Conservation (phyloP, 805 yeast genomes). For the Yamadazyma nakazawae region DNA sequence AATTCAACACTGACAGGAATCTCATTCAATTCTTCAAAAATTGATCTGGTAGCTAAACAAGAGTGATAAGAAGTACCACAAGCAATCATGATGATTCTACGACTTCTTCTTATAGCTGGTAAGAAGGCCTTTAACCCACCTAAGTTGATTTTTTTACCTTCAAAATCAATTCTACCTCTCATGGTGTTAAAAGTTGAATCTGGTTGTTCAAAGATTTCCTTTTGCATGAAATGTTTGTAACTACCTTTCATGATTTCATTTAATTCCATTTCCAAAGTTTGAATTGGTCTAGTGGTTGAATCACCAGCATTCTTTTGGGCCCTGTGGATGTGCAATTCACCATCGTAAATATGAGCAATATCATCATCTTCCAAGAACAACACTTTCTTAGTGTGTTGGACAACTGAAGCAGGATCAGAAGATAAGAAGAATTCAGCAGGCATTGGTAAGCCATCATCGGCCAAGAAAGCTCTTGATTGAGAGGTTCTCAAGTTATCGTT, state of each 20-base stretch:
- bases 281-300: conserved; percentile 93
- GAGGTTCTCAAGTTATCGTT: conserved; percentile 73
- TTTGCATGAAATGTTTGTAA: conserved; percentile 95
- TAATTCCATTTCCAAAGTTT: conserved; percentile 93
- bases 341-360: conserved; percentile 96
- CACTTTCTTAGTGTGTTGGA: conserved; percentile 96
- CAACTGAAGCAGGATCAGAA: conserved; percentile 95
- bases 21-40: conserved; percentile 94
- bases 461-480: conserved; percentile 93
- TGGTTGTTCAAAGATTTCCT: conserved; percentile 98
- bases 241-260: conserved; percentile 98
- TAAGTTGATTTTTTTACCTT: conserved; percentile 65
- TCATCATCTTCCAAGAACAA: conserved; percentile 96
- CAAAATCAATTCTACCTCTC: conserved; percentile 98
- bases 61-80: conserved; percentile 99
- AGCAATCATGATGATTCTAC: conserved; percentile 96
- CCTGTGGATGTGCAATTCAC: conserved; percentile 97
- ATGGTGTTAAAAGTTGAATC: conserved; percentile 97
- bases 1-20: conserved; percentile 90
- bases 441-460: conserved; percentile 89
- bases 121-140: conserved; percentile 89
- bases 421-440: conserved; percentile 95
- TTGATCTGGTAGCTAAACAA: conserved; percentile 93
- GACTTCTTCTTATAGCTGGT: conserved; percentile 86
- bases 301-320: conserved; percentile 78